Evolutionary conservation across 305 asterid genomes (phyloP).

Genomic region (Solanum chacoense): DNA sequence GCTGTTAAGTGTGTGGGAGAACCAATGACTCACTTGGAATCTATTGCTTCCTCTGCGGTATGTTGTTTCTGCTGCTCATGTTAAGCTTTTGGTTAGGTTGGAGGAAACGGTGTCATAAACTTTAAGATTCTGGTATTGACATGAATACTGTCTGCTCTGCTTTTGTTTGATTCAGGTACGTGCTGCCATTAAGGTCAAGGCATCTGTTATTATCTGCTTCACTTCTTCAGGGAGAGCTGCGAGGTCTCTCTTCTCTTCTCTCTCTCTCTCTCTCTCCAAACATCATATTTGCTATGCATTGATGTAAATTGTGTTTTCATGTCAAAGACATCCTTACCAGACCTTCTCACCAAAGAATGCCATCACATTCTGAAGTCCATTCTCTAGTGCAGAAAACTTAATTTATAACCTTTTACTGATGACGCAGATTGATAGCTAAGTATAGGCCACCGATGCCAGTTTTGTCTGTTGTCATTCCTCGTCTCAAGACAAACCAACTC

Average conservation of each 20-base stretch:
- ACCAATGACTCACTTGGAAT: slow-evolving; percentile 79
- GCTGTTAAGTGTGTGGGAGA: slow-evolving; percentile 59
- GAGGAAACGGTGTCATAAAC: neutral
- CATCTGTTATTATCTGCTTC: slow-evolving; percentile 77
- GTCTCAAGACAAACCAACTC: slow-evolving; percentile 63
- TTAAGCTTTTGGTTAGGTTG: neutral
- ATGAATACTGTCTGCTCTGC: neutral
- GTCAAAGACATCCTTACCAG: neutral
- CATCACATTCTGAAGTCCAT: neutral
- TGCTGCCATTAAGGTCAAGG: slow-evolving; percentile 82
- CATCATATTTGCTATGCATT: neutral
- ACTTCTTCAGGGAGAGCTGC: slow-evolving; percentile 86
- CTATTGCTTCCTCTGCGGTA: slow-evolving; percentile 89
- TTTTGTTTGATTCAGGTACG: slow-evolving; percentile 46
- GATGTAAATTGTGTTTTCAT: neutral
- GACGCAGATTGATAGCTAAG: slow-evolving; percentile 68
- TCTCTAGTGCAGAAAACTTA: neutral
- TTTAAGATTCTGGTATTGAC: neutral
- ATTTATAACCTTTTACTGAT: neutral
- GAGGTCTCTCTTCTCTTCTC: slow-evolving; percentile 25
- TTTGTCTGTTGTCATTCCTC: slow-evolving; percentile 73
- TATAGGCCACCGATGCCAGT: slow-evolving; percentile 86
- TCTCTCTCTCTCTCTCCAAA: neutral
- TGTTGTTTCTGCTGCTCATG: slow-evolving; percentile 2
- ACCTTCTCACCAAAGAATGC: neutral